Base-by-base conservation (phyloP, 805 yeast genomes). In the Saturnispora ahearnii region DNA sequence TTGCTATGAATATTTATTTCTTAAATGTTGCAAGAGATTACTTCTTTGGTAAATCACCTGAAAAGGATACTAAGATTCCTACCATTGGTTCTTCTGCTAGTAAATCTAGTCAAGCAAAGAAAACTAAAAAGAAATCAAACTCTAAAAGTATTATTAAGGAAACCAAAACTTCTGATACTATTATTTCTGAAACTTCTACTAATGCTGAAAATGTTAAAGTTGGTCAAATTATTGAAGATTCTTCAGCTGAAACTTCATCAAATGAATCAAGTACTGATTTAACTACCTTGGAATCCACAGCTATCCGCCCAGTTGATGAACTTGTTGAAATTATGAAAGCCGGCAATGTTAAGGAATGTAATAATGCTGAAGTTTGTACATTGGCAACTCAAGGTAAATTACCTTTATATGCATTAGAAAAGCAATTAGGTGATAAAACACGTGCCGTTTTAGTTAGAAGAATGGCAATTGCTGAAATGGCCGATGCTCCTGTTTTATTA, bases 371-470 rank as follows among this genome's bases (percentile, higher is more conserved):
- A 68, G 78, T 93, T 55, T 76, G 83, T 2, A 66, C 77, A 2
- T 76, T 93, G 51, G 90, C 84, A 33, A 73, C 79, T 10, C 68
- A 75, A 3, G 95, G 95, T 33, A 86, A 86, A 62, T 70, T 93
- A 54, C 98, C 99, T 33, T 70, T 93, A 49, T 93, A 93, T 64
- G 96, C 98, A 0, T 76, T 93, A 55, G 99, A 93, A 65, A 93
- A 91, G 67, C 91, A 87, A 68, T 76, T 93, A 53, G 85, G 75
- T 29, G 93, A 93, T 63, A 87, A 83, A 52, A 79, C 90, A 8
- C 82, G 99, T 59, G 99, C 99, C 4, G 99, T 93, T 57, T 75
- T 77, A 41, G 84, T 93, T 49, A 90, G 99, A 70, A 85, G 99
- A 70, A 81, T 79, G 50, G 90, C 96, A n/a, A 84, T 93, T 59